Conservation (phyloP, 2,329 filamentous ascomycete genomes). For the Polychaeton citri region DNA sequence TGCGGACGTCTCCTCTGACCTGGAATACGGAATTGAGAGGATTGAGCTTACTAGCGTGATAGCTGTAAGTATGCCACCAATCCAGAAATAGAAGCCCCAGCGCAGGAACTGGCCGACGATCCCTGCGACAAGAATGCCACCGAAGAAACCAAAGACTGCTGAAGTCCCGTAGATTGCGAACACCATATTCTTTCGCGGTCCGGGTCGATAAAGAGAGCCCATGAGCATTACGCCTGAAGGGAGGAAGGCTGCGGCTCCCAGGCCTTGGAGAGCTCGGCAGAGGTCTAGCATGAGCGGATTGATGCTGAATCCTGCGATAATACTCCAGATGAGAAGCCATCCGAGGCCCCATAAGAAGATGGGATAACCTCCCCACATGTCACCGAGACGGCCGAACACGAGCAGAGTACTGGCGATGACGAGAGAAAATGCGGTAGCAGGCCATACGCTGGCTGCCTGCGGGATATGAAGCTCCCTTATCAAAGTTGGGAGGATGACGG, state of each 20-base stretch:
- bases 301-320: slow-evolving; percentile 16
- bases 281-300: slow-evolving; percentile 19
- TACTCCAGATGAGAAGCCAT: slow-evolving; percentile 24
- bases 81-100: slow-evolving; percentile 57
- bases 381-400: slow-evolving; percentile 30
- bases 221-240: slow-evolving; percentile 17
- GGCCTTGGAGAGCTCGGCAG: slow-evolving; percentile 18
- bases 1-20: slow-evolving; percentile 18
- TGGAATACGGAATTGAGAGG: slow-evolving; percentile 34
- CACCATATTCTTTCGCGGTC: slow-evolving; percentile 19
- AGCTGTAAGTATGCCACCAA: slow-evolving; percentile 41
- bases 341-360: slow-evolving; percentile 45
- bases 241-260: slow-evolving; percentile 18
- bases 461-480: slow-evolving; percentile 50
- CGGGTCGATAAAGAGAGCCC: slow-evolving; percentile 17
- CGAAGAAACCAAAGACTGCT: slow-evolving; percentile 41
- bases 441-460: slow-evolving; percentile 45
- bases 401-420: slow-evolving; percentile 34
- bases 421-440: slow-evolving; percentile 35
- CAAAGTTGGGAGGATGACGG: slow-evolving; percentile 51
- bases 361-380: slow-evolving; percentile 47
- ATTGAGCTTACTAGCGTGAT: slow-evolving; percentile 32
- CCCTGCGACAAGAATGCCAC: slow-evolving; percentile 52
- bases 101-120: slow-evolving; percentile 38
- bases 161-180: slow-evolving; percentile 34